Base-by-base conservation (phyloP, 495 filamentous ascomycete species). In the Penicillium chermesinum region DNA sequence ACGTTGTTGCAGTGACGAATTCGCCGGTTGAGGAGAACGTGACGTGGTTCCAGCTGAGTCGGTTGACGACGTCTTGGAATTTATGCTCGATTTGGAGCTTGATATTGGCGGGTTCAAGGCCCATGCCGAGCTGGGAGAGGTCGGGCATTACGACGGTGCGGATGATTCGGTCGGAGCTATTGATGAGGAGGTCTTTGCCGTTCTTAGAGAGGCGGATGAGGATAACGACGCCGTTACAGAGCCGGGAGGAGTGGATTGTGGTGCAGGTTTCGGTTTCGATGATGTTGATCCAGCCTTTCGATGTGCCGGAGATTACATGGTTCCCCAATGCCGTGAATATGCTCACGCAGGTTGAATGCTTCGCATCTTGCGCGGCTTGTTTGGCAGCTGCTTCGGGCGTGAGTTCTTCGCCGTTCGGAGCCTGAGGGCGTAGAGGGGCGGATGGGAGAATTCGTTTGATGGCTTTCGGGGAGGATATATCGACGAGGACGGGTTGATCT, bases 31-130 rank as follows among this genome's bases (percentile, higher is more conserved):
- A 84, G 50, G 88, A 93, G 64, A 99, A 96, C 0, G 90, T 82
- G 22, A 94, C 89, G 61, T 96, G 88, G 60, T 96, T 97, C 93
- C 93, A 99, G 22, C 85, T 84, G 9, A 96, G 75, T 20, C 86
- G 81, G 60, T 97, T 96, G 15, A 99, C 91, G 2, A 96, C 87
- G 64, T 99, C 93, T 67, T 96, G 91, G 59, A 96, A 97, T 63
- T 95, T 96, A 64, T 97, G 94, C 62, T 99, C 94, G 17, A 96
- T 84, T 27, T 91, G 87, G 16, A 99, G 75, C 48, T 87, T 83
- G 56, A 96, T 87, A 48, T 63, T 65, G 20, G 67, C 53, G 30
- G 63, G 57, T 39, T 75, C 65, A n/a, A 75, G 65, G 39, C 66
- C 71, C 38, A 69, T 69, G 12, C 69, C 70, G 17, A 75, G 61